Evolutionary conservation across 768 basidiomycete genomes (phyloP).

Genomic region (Bullera alba): DNA sequence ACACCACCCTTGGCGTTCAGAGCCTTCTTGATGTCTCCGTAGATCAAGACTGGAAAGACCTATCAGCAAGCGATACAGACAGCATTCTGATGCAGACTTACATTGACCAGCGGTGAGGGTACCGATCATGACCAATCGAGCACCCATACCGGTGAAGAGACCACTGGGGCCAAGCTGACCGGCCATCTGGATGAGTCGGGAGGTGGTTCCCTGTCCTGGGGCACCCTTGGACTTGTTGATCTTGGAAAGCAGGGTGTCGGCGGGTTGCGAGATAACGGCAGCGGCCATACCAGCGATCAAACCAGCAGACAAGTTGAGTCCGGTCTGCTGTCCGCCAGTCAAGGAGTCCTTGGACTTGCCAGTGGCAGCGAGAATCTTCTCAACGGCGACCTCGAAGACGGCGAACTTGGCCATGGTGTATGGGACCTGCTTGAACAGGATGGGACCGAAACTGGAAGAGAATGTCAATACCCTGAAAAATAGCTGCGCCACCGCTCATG

Average conservation of each 20-base stretch:
- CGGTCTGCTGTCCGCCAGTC: conserved; percentile 46
- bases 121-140: conserved; percentile 50
- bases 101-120: conserved; percentile 50
- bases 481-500: neutral
- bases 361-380: conserved; percentile 73
- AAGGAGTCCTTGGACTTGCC: conserved; percentile 72
- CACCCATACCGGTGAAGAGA: conserved; percentile 49
- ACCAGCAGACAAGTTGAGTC: conserved; percentile 81
- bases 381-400: conserved; percentile 85
- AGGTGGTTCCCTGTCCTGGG: conserved; percentile 47
- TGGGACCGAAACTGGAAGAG: conserved; percentile 47
- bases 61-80: conserved; percentile 1
- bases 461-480: neutral
- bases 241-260: conserved; percentile 80
- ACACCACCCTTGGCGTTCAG: conserved; percentile 42
- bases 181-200: conserved; percentile 47
- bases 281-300: conserved; percentile 93
- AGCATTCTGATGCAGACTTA: conserved; percentile 11
- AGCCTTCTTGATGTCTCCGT: conserved; percentile 45
- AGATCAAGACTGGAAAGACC: conserved; percentile 23
- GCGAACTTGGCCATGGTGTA: conserved; percentile 99
- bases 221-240: conserved; percentile 70
- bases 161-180: conserved; percentile 47
- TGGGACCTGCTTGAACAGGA: conserved; percentile 66
- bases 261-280: conserved; percentile 87